A percentile compares a stretch with the other conserved stretches of the same genome.
phyloP scores from a whole-genome alignment of 2,329 filamentous ascomycete species.

The Elsinoe batatas region DNA sequence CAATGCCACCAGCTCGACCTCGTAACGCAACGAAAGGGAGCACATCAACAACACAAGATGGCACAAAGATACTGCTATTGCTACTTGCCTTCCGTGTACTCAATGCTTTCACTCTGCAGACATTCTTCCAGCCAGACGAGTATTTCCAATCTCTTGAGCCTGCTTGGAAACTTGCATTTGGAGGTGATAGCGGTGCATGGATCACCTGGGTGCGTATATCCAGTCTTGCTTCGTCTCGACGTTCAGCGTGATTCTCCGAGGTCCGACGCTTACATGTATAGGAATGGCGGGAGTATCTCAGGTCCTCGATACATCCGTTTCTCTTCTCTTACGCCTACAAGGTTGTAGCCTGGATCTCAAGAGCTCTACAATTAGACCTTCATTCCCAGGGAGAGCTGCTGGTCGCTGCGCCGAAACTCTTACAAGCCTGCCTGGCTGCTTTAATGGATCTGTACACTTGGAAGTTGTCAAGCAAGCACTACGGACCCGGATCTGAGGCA shows the following conservation, averaged over 20 bases:
- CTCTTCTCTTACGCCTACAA: constrained; percentile 72
- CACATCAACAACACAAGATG: neutral
- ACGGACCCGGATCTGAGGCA: constrained; percentile 53
- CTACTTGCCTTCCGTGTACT: constrained; percentile 62
- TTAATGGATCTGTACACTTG: constrained; percentile 79
- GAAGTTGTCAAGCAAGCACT: constrained; percentile 65
- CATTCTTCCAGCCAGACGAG: constrained; percentile 97
- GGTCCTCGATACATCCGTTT: constrained; percentile 83
- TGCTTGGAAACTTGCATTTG: constrained; percentile 83
- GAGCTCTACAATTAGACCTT: constrained; percentile 44
- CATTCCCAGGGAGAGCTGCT: constrained; percentile 55
- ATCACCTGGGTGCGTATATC: constrained; percentile 69
- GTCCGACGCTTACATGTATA: constrained; percentile 29
- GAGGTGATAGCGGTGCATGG: constrained; percentile 68
- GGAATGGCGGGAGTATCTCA: constrained; percentile 87
- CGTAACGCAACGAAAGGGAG: neutral
- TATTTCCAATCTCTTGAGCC: constrained; percentile 94
- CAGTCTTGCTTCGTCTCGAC: neutral
- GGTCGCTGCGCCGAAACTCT: constrained; percentile 59
- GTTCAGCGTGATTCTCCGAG: neutral
- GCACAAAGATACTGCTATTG: constrained; percentile 15
- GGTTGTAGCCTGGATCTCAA: constrained; percentile 47
- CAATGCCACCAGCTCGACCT: neutral
- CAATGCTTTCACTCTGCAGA: constrained; percentile 68
- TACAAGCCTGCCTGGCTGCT: constrained; percentile 71